phyloP scores from a whole-genome alignment of 345 rosid genomes.

The Heritiera fomes region DNA sequence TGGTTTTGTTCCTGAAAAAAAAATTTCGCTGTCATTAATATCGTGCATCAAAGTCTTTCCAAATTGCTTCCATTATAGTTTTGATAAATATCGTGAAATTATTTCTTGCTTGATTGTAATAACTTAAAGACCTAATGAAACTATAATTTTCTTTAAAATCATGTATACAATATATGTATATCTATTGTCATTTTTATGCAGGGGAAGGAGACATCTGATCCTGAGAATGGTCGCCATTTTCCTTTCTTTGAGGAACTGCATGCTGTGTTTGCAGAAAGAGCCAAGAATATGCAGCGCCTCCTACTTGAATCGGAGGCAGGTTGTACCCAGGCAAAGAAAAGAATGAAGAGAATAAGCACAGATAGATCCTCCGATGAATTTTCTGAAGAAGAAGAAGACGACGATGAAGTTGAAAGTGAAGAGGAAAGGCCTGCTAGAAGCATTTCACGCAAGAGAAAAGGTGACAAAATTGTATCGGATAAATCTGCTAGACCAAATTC shows the following conservation, averaged over 20 bases:
- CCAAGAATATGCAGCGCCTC: conserved; percentile 41
- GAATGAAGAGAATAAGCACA: conserved; percentile 29
- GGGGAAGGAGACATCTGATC: conserved; percentile 63
- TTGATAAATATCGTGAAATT: not conserved
- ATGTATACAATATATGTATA: not conserved
- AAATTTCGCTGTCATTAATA: not conserved
- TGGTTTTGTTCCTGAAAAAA: not conserved
- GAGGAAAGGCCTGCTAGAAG: conserved; percentile 37
- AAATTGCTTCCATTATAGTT: not conserved
- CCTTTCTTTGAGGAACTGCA: conserved; percentile 61
- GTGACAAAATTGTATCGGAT: conserved; percentile 21
- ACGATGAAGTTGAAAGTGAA: conserved; percentile 35
- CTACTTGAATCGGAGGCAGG: conserved; percentile 41
- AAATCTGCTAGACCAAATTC: conserved; percentile 29
- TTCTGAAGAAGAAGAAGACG: conserved; percentile 44
- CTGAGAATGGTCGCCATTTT: conserved; percentile 46
- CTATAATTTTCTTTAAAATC: not conserved
- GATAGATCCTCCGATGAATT: conserved; percentile 38
- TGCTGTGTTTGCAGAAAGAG: conserved; percentile 45
- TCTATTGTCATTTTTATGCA: conserved; percentile 24
- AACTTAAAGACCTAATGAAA: not conserved
- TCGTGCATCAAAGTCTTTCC: not conserved
- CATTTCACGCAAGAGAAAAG: conserved; percentile 46
- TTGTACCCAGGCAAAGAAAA: conserved; percentile 37
- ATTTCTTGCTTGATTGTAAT: not conserved